phyloP scores from a whole-genome alignment of 805 yeast genomes.

The Candida andamanensis region DNA sequence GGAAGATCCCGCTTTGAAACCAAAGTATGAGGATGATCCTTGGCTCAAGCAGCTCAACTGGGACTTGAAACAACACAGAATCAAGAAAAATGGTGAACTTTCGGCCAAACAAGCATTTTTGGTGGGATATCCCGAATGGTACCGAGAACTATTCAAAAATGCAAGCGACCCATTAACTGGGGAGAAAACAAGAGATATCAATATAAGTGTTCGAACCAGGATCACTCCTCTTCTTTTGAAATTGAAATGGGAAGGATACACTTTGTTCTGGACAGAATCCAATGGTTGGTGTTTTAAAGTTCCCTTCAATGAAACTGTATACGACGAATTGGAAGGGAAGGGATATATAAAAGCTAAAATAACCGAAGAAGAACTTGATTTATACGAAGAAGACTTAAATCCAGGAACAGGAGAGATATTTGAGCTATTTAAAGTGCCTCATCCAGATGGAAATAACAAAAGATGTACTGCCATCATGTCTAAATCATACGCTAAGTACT shows the following conservation, averaged over 20 bases:
- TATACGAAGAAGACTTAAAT: conserved; percentile 18
- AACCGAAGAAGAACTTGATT: conserved; percentile 23
- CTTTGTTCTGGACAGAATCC: conserved; percentile 72
- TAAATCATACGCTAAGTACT: conserved; percentile 64
- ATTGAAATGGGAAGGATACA: conserved; percentile 79
- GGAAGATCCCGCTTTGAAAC: conserved; percentile 15
- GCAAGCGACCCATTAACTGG: conserved; percentile 14
- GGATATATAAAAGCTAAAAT: conserved; percentile 34
- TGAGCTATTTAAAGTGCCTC: conserved; percentile 71
- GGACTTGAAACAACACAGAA: conserved; percentile 56
- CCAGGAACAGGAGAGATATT: conserved; percentile 18
- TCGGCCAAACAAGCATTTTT: conserved; percentile 65
- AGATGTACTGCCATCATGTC: conserved; percentile 76
- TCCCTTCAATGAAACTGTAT: conserved; percentile 28
- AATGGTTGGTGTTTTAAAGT: conserved; percentile 89
- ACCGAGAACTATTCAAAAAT: conserved; percentile 49
- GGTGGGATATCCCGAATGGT: conserved; percentile 96
- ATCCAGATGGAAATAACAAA: conserved; percentile 72
- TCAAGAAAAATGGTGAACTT: conserved; percentile 66
- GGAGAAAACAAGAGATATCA: conserved; percentile 39
- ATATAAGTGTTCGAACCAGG: conserved; percentile 67
- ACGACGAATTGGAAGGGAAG: conserved; percentile 27
- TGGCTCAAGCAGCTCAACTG: conserved; percentile 92
- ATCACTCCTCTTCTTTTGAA: conserved; percentile 70
- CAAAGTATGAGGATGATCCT: conserved; percentile 57